Conservation (phyloP, 306 rosid genomes). For the Lathyrus tuberosus region DNA sequence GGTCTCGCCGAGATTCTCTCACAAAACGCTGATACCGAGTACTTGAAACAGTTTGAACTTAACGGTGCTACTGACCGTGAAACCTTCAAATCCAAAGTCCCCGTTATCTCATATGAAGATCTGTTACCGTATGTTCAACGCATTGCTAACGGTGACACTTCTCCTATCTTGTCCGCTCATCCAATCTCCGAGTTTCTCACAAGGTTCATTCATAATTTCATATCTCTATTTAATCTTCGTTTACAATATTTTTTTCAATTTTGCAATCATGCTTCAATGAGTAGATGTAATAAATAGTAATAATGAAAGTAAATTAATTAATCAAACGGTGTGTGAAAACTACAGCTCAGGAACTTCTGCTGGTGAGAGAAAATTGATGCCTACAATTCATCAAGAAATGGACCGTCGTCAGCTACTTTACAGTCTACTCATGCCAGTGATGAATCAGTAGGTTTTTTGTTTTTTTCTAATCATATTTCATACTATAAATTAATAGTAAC, state of each 20-base stretch:
- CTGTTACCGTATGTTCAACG: slow-evolving; percentile 78
- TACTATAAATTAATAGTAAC: neutral
- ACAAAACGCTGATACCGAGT: slow-evolving; percentile 72
- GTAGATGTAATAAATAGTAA: too few relatives aligned
- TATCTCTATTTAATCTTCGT: neutral
- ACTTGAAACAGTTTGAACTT: slow-evolving; percentile 59
- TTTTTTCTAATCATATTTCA: neutral
- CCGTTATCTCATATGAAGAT: slow-evolving; percentile 77
- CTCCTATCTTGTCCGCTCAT: slow-evolving; percentile 65
- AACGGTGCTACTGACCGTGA: slow-evolving; percentile 71
- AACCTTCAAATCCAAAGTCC: slow-evolving; percentile 70
- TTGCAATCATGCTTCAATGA: neutral
- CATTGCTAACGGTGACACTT: slow-evolving; percentile 83
- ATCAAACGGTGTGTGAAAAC: neutral
- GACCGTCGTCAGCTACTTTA: slow-evolving; percentile 77
- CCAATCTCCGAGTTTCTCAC: slow-evolving; percentile 94
- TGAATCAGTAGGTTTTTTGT: slow-evolving; percentile 62
- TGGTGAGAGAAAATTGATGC: slow-evolving; percentile 90
- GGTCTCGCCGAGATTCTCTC: slow-evolving; percentile 62
- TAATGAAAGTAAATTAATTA: neutral
- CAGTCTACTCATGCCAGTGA: slow-evolving; percentile 89
- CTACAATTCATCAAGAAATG: slow-evolving; percentile 74
- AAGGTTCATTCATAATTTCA: slow-evolving; percentile 57
- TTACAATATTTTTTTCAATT: neutral
- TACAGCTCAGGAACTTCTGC: slow-evolving; percentile 95